Evolutionary conservation across 805 yeast species (phyloP).

Genomic region (Myxozyma mucilagina): DNA sequence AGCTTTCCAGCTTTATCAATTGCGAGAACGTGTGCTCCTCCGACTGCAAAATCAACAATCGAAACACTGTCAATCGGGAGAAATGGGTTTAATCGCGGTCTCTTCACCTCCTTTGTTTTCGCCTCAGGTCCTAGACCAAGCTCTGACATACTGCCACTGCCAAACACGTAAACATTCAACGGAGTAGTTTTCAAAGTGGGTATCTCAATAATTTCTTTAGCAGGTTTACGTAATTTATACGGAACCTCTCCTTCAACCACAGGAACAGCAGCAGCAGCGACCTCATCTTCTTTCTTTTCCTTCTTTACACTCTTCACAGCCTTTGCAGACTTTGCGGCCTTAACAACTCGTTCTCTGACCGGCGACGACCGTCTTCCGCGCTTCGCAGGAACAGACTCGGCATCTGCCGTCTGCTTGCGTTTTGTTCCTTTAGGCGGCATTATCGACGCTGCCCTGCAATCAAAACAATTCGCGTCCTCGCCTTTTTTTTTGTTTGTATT

Average conservation of each 20-base stretch:
- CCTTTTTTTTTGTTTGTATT: not conserved
- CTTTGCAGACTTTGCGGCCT: too few species aligned
- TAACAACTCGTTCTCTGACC: not conserved
- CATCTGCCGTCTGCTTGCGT: slow-evolving; percentile 15
- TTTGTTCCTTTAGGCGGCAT: slow-evolving; percentile 17
- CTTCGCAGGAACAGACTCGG: slow-evolving; percentile 7
- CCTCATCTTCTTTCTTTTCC: not conserved
- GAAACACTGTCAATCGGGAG: slow-evolving; percentile 62
- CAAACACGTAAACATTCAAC: slow-evolving; percentile 88
- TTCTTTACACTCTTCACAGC: too few species aligned
- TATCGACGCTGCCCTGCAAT: not conserved
- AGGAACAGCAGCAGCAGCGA: not conserved
- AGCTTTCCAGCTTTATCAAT: slow-evolving; percentile 70
- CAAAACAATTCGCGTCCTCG: not conserved
- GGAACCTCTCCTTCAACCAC: not conserved
- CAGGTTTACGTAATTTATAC: slow-evolving; percentile 18
- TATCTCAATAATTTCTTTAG: slow-evolving; percentile 28
- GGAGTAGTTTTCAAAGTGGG: slow-evolving; percentile 45
- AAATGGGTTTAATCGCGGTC: slow-evolving; percentile 88
- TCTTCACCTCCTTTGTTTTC: slow-evolving; percentile 85
- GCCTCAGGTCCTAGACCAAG: slow-evolving; percentile 96
- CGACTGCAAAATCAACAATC: slow-evolving; percentile 85
- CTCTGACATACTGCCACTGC: slow-evolving; percentile 97
- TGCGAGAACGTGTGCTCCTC: slow-evolving; percentile 93
- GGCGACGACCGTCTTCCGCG: slow-evolving; percentile 6